Conservation (phyloP, 768 basidiomycete genomes). For the Leccinum arenicola region DNA sequence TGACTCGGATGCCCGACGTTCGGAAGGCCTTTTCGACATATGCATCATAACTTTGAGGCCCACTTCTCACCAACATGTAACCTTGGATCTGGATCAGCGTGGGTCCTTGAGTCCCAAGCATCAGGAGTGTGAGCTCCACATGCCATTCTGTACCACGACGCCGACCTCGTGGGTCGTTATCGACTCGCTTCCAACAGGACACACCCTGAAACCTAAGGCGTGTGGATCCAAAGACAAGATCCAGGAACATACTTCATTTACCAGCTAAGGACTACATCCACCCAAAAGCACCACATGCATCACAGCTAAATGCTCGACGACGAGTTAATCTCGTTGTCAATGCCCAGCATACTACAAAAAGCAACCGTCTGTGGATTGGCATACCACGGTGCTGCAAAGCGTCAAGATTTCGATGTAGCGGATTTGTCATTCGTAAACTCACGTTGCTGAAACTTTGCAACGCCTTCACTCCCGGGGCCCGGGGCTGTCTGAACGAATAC, state of each 20-base stretch:
- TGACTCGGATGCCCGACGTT: neutral
- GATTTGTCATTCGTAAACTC: constrained; percentile 18
- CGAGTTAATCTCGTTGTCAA: constrained; percentile 68
- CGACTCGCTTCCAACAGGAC: neutral
- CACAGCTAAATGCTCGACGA: constrained; percentile 6
- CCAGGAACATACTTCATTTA: neutral
- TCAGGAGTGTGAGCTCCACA: constrained; percentile 35
- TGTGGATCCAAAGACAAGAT: neutral
- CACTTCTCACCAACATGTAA: constrained; percentile 74
- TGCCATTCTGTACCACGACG: constrained; percentile 47
- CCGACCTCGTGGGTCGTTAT: constrained; percentile 4
- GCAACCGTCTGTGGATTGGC: constrained; percentile 89
- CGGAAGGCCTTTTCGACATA: constrained; percentile 79
- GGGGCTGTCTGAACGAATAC: constrained; percentile 67
- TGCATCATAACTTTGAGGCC: constrained; percentile 78
- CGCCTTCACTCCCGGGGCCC: constrained; percentile 42
- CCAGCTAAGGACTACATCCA: neutral
- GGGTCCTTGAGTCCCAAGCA: constrained; percentile 66
- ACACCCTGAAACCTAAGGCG: neutral
- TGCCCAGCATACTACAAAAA: constrained; percentile 74
- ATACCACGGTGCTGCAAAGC: constrained; percentile 62
- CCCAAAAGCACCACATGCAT: neutral
- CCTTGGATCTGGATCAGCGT: constrained; percentile 71
- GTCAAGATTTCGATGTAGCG: neutral
- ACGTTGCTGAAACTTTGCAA: constrained; percentile 39